Percentiles rank a stretch among this genome's conserved stretches.
phyloP scores from a whole-genome alignment of 2,329 filamentous ascomycete species.

The Trichoderma lentiforme region DNA sequence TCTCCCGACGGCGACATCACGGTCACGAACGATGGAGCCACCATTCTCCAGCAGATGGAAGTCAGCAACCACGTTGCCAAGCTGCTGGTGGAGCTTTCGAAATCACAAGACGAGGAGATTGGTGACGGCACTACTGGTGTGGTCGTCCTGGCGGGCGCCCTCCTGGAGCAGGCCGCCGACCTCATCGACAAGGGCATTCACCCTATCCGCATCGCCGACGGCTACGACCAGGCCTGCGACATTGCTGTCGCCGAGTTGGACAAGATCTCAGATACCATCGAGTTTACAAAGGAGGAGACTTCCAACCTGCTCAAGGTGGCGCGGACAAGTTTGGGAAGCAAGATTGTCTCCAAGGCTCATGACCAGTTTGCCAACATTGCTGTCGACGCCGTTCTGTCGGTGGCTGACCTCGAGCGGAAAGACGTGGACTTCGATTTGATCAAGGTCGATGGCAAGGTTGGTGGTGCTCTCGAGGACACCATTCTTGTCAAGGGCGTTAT shows the following conservation, averaged over 20 bases:
- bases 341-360: constrained; percentile 98
- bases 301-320: constrained; percentile 90
- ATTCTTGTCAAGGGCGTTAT: constrained; percentile 96
- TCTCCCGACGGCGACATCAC: constrained; percentile 98
- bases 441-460: constrained; percentile 98
- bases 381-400: constrained; percentile 92
- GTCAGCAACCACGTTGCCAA: constrained; percentile 98
- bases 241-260: constrained; percentile 92
- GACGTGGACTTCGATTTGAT: constrained; percentile 99
- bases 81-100: constrained; percentile 92
- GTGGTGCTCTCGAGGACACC: constrained; percentile 88
- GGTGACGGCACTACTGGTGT: constrained; percentile 98
- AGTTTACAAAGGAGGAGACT: constrained; percentile 77
- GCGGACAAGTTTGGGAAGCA: constrained; percentile 92
- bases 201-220: constrained; percentile 96
- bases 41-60: constrained; percentile 97
- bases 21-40: constrained; percentile 97
- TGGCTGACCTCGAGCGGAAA: constrained; percentile 91
- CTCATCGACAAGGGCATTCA: constrained; percentile 99
- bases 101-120: constrained; percentile 98
- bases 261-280: constrained; percentile 84
- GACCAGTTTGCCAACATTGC: constrained; percentile 98
- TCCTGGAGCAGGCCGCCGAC: constrained; percentile 94
- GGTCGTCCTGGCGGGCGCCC: constrained; percentile 88
- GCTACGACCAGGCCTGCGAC: constrained; percentile 96